Conservation (phyloP, 2,329 filamentous ascomycete genomes). For the Aphanoascus verrucosus region DNA sequence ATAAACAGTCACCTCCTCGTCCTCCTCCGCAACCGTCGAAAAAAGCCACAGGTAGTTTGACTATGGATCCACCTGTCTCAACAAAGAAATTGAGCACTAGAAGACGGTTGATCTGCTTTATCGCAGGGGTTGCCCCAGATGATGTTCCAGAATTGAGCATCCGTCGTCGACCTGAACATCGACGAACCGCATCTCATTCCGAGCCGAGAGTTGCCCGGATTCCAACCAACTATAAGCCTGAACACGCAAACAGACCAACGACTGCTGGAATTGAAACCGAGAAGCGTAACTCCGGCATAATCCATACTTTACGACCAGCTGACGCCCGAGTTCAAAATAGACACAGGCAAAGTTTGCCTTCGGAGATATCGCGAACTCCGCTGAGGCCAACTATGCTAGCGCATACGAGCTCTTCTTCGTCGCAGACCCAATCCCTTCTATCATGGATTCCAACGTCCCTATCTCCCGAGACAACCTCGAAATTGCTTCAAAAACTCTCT, state of each 20-base stretch:
- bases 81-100: conserved; percentile 18
- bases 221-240: conserved; percentile 1
- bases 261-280: not conserved
- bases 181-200: conserved; percentile 4
- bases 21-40: not conserved
- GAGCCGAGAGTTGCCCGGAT: conserved; percentile 1
- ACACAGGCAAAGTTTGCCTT: conserved; percentile 1
- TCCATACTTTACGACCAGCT: not conserved
- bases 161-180: conserved; percentile 16
- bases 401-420: conserved; percentile 19
- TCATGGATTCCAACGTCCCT: conserved; percentile 59
- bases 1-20: not conserved
- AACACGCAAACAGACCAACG: not conserved
- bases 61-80: not conserved
- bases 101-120: conserved; percentile 27
- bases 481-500: conserved; percentile 63
- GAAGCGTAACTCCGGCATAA: not conserved
- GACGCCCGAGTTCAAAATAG: conserved; percentile 1
- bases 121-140: conserved; percentile 24
- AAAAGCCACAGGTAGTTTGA: not conserved
- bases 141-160: conserved; percentile 21
- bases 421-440: conserved; percentile 41
- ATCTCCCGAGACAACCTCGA: conserved; percentile 56
- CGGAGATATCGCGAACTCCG: not conserved
- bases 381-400: conserved; percentile 15